Conservation (phyloP, 2,329 filamentous ascomycete genomes). For the Hypomyces perniciosus region DNA sequence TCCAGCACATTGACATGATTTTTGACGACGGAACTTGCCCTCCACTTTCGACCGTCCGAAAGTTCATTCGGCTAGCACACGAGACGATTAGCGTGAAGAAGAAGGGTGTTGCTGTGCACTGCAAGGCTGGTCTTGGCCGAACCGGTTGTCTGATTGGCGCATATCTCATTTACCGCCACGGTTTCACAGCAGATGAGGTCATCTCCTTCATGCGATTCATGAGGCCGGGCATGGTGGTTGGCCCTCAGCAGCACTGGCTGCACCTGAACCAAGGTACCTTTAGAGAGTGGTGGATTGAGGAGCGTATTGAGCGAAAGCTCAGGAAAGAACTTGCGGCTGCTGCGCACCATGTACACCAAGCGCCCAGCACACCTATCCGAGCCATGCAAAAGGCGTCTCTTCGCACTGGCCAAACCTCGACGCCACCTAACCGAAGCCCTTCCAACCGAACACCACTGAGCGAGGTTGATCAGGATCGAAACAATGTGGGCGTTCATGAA, state of each 20-base stretch:
- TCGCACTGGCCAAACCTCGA: constrained; percentile 66
- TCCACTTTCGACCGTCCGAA: constrained; percentile 77
- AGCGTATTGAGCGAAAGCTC: constrained; percentile 67
- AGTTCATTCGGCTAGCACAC: constrained; percentile 91
- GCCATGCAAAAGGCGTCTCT: constrained; percentile 54
- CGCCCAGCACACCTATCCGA: constrained; percentile 55
- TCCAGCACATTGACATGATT: constrained; percentile 97
- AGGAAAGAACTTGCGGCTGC: constrained; percentile 52
- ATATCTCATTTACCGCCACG: constrained; percentile 94
- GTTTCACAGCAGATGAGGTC: constrained; percentile 94
- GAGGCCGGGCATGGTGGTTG: constrained; percentile 97
- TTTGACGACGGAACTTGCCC: constrained; percentile 98
- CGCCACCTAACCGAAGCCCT: constrained; percentile 73
- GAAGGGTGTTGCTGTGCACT: constrained; percentile 94
- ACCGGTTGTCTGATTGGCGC: constrained; percentile 96
- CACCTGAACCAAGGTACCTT: constrained; percentile 95
- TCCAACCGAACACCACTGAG: constrained; percentile 81
- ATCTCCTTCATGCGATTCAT: constrained; percentile 99
- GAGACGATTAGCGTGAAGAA: constrained; percentile 88
- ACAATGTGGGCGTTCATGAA: constrained; percentile 64
- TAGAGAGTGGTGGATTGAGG: constrained; percentile 97
- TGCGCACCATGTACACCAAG: constrained; percentile 28
- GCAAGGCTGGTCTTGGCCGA: constrained; percentile 92
- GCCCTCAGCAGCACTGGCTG: constrained; percentile 97
- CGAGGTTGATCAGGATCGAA: constrained; percentile 79